Conservation (phyloP, 2,329 filamentous ascomycete genomes). For the Zymoseptoria crescenta region DNA sequence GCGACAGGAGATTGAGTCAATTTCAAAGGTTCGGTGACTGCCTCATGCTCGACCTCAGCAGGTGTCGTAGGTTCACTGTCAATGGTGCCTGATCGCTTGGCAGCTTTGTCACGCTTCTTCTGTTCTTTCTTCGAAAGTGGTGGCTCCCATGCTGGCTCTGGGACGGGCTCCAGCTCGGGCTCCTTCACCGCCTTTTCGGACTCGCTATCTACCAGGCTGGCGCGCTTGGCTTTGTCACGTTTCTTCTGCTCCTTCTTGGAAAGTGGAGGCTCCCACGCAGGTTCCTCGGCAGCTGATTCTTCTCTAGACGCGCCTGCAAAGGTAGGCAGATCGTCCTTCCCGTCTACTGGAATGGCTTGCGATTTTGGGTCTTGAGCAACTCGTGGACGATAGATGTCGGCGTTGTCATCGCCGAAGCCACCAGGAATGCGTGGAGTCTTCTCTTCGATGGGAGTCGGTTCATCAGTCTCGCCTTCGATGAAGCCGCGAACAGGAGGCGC, state of each 20-base stretch:
- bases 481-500: slow-evolving; percentile 29
- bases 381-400: slow-evolving; percentile 7
- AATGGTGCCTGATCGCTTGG: neutral
- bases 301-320: slow-evolving; percentile 1
- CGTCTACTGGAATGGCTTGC: neutral
- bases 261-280: slow-evolving; percentile 29
- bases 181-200: slow-evolving; percentile 4
- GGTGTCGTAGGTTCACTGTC: slow-evolving; percentile 7
- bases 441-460: slow-evolving; percentile 50
- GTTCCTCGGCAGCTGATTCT: slow-evolving; percentile 5
- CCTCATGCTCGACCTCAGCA: neutral
- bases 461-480: slow-evolving; percentile 40
- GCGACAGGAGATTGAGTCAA: slow-evolving; percentile 1
- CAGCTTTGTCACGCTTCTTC: slow-evolving; percentile 18
- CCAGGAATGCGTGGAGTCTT: slow-evolving; percentile 52
- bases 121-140: slow-evolving; percentile 24
- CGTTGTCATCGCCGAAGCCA: slow-evolving; percentile 42
- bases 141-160: slow-evolving; percentile 22
- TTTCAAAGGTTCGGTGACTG: neutral
- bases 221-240: slow-evolving; percentile 35
- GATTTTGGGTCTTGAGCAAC: neutral
- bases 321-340: neutral
- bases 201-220: slow-evolving; percentile 8
- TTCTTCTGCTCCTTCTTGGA: slow-evolving; percentile 36
- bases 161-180: neutral